Evolutionary conservation across 2,329 filamentous ascomycete genomes (phyloP).

Genomic region (Diaporthe eres): DNA sequence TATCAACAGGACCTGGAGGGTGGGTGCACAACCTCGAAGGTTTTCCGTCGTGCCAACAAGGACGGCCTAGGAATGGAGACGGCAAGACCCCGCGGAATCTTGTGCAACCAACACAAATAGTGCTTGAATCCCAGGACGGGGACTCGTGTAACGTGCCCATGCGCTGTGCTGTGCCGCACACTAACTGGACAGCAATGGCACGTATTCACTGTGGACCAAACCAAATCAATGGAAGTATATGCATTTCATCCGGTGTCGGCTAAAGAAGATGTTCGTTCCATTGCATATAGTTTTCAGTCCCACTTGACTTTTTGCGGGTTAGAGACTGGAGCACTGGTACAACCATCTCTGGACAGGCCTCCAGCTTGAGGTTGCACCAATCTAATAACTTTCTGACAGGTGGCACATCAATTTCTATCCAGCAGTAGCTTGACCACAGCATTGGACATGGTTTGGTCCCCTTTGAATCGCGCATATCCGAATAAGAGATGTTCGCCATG

Average conservation of each 20-base stretch:
- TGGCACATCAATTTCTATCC: neutral
- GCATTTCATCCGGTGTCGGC: neutral
- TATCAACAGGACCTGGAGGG: neutral
- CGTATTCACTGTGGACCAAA: neutral
- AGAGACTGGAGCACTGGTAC: neutral
- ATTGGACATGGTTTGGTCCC: neutral
- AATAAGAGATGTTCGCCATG: too few species aligned
- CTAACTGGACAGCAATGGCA: neutral
- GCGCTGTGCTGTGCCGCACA: constrained; percentile 9
- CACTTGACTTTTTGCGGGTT: neutral
- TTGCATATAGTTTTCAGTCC: neutral
- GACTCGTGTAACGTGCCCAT: neutral
- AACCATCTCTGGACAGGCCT: neutral
- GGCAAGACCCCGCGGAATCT: neutral
- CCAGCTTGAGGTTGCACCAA: neutral
- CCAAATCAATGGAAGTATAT: neutral
- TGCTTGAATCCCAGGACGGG: neutral
- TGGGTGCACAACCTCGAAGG: neutral
- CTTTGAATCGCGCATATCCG: neutral
- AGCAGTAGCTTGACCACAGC: neutral
- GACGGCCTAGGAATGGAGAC: neutral
- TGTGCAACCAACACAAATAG: neutral
- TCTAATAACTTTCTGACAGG: neutral
- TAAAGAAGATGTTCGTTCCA: too few species aligned
- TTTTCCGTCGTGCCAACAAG: neutral